Conservation (phyloP, 164 flowering plant genomes). For the Vitis amurensis region DNA sequence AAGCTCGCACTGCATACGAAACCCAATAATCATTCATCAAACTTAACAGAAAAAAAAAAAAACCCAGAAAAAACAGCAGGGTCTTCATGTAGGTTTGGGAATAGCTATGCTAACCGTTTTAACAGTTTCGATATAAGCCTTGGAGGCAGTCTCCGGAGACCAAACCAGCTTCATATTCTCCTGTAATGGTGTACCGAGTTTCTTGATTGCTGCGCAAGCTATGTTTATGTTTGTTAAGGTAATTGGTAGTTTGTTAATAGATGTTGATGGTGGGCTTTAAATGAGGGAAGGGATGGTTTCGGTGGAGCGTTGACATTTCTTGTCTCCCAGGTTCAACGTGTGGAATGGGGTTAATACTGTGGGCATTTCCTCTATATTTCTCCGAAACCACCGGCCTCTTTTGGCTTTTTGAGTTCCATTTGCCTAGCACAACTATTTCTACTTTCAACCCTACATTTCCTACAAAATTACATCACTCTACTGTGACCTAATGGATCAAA, state of each 20-base stretch:
- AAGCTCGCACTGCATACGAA: constrained; percentile 33
- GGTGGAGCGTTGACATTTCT: constrained; percentile 24
- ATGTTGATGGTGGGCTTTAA: constrained; percentile 6
- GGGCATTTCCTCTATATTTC: too few species aligned
- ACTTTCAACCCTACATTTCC: too few species aligned
- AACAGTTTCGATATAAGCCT: constrained; percentile 81
- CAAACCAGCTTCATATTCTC: constrained; percentile 71
- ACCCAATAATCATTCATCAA: neutral
- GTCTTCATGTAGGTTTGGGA: neutral
- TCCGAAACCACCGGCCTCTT: too few species aligned
- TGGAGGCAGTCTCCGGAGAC: constrained; percentile 79
- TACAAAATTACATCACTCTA: too few species aligned
- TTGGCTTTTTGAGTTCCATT: too few species aligned
- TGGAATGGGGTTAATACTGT: constrained; percentile 1
- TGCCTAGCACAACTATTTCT: too few species aligned
- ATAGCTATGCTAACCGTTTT: constrained; percentile 42
- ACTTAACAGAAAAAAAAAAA: neutral
- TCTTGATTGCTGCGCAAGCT: too few species aligned
- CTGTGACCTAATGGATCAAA: too few species aligned
- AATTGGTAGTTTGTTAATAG: neutral
- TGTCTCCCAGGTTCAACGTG: constrained; percentile 21
- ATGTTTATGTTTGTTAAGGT: neutral
- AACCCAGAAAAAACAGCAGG: neutral
- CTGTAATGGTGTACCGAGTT: too few species aligned
- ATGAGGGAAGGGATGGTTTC: neutral